Evolutionary conservation across 108 stramenopile species (phyloP), one percentile per base, ranked within the genome.

Genomic region (Schizochytrium sp.): DNA sequence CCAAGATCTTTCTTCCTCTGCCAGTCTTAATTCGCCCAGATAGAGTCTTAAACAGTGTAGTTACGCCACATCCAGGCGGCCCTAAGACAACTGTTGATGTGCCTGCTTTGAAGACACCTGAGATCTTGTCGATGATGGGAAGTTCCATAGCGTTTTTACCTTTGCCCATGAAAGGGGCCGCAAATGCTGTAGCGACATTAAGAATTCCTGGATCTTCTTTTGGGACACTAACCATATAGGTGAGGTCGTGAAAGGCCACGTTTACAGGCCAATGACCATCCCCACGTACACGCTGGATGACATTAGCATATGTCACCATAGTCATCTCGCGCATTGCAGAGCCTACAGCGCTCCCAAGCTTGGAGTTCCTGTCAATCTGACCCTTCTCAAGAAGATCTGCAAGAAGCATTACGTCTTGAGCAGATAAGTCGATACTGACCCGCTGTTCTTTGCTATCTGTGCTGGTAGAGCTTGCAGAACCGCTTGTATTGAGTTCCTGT

Each of bases 191-290:
- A n/a, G 50, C 76, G 15, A 83, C 76, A 38, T 49, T 83, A 38
- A n/a, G 5, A 10, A 83, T 10, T 47, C 76, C 76, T 5, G 40
- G 0, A 28, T 83, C 76, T 15, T 69, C 44, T 1, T 47, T 49
- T 19, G 76, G 53, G 10, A 83, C 76, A 10, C 38, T 83, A 2
- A 55, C 76, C 3, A n/a, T 47, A 53, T 83, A 83, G 12, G 76
- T 83, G 15, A 83, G 12, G 28, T 83, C 76, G 2, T 40, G 47
- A 55, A 83, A 83, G 47, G 28, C 76, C 2, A 83, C 76, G 28
- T 83, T 83, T 47, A 83, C 76, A 49, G 76, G 76, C 76, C 76
- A 83, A 2, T 69, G 64, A 7, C 64, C 64, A 69, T 69, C 64
- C 42, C 64, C 64, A 8, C 44, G 12, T 38, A 69, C 64, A 15